Evolutionary conservation across 805 yeast species (phyloP).

Genomic region (Candida krabiensis): DNA sequence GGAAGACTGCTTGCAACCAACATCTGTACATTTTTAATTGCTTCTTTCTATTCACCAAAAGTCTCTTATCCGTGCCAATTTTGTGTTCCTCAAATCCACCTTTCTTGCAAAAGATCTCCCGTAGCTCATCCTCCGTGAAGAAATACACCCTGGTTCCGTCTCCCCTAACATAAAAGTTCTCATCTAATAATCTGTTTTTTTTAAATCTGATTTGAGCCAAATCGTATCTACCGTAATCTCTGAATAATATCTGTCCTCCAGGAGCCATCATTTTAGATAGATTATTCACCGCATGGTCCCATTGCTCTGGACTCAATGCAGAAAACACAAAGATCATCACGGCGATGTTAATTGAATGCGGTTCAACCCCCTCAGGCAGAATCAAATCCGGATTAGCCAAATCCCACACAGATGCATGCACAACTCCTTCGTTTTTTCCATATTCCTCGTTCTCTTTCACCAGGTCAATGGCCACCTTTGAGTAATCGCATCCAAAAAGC

Average conservation of each 20-base stretch:
- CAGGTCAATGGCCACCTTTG: constrained; percentile 84
- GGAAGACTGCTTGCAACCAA: constrained; percentile 94
- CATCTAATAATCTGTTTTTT: constrained; percentile 81
- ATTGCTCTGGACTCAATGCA: constrained; percentile 88
- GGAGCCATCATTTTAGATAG: constrained; percentile 77
- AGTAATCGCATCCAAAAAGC: constrained; percentile 86
- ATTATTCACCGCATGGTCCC: constrained; percentile 79
- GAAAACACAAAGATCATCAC: constrained; percentile 95
- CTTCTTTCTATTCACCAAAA: constrained; percentile 88
- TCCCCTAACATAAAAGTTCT: constrained; percentile 93
- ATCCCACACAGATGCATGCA: constrained; percentile 94
- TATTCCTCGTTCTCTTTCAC: constrained; percentile 67
- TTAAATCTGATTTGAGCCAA: constrained; percentile 94
- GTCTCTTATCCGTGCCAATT: constrained; percentile 87
- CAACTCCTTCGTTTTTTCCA: constrained; percentile 47
- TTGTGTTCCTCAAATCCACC: constrained; percentile 61
- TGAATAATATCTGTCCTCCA: constrained; percentile 83
- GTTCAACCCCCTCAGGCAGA: constrained; percentile 83
- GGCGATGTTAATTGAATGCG: constrained; percentile 81
- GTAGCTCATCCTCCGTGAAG: constrained; percentile 90
- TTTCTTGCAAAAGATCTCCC: constrained; percentile 62
- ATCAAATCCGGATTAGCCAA: constrained; percentile 70
- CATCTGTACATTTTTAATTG: constrained; percentile 93
- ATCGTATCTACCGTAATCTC: constrained; percentile 96
- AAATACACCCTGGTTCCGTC: constrained; percentile 98